Evolutionary conservation across 1,284 basidiomycete genomes (phyloP).

Genomic region (Bondarzewia mesenterica): DNA sequence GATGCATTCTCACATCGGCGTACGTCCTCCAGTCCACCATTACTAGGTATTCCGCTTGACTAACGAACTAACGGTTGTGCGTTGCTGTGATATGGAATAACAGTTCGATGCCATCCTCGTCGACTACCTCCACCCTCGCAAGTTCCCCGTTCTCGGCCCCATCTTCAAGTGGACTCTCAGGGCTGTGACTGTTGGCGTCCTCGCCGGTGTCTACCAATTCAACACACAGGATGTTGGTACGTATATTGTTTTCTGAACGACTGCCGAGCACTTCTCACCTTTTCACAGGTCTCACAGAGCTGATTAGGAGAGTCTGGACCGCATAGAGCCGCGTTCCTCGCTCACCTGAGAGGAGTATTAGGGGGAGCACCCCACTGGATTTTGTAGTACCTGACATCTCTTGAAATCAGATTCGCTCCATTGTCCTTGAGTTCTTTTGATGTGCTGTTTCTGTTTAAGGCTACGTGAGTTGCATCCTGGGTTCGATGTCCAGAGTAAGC

Average conservation of each 20-base stretch:
- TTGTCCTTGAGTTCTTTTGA: no score
- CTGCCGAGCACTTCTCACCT: neutral
- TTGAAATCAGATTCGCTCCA: no score
- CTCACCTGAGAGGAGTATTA: no score
- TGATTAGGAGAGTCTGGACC: constrained; percentile 13
- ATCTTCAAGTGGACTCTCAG: constrained; percentile 71
- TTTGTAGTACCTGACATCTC: no score
- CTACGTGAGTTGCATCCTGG: no score
- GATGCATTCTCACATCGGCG: constrained; percentile 93
- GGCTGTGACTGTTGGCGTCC: constrained; percentile 71
- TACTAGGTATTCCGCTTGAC: no score
- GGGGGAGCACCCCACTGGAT: no score
- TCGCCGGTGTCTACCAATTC: constrained; percentile 94
- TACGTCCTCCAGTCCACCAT: constrained; percentile 27
- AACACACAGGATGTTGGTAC: constrained; percentile 95
- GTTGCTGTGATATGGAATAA: neutral
- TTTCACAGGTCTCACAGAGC: constrained; percentile 10
- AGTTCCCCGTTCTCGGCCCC: constrained; percentile 79
- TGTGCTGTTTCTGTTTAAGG: no score
- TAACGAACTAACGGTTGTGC: neutral
- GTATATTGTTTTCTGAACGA: constrained; percentile 19
- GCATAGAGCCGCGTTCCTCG: constrained; percentile 5
- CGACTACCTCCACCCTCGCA: constrained; percentile 93
- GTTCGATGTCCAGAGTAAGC: no score
- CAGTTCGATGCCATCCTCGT: constrained; percentile 70